phyloP scores from a whole-genome alignment of 1,139 yeast species.

The Hanseniaspora uvarum region DNA sequence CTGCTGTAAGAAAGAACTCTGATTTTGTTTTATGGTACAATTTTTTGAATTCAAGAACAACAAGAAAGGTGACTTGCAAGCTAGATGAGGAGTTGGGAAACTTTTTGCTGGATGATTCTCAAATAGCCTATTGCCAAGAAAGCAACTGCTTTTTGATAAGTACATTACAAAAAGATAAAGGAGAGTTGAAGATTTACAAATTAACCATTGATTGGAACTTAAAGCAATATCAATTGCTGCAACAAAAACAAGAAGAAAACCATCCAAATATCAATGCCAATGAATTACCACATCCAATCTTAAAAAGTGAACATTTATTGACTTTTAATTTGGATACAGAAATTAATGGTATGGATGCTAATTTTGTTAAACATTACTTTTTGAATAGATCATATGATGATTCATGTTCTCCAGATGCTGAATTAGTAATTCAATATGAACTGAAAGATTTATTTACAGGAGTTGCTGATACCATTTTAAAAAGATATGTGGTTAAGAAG shows the following conservation, averaged over 20 bases:
- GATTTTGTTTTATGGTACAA: conserved; percentile 33
- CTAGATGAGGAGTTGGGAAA: conserved; percentile 25
- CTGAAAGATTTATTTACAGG: conserved; percentile 21
- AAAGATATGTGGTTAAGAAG: conserved; percentile 21
- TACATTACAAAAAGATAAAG: conserved; percentile 26
- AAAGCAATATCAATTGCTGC: conserved; percentile 14
- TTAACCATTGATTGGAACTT: conserved; percentile 30
- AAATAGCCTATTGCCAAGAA: conserved; percentile 29
- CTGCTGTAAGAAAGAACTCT: conserved; percentile 30
- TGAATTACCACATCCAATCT: conserved; percentile 28
- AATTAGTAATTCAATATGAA: conserved; percentile 26
- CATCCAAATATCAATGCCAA: conserved; percentile 22
- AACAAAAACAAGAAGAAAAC: conserved; percentile 16
- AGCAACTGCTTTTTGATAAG: conserved; percentile 29
- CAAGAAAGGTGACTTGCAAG: conserved; percentile 30
- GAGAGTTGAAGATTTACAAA: conserved; percentile 27
- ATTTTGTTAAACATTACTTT: conserved; percentile 25
- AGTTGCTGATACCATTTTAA: conserved; percentile 24
- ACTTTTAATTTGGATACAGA: conserved; percentile 24
- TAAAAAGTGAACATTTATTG: conserved; percentile 25
- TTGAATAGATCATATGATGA: conserved; percentile 28
- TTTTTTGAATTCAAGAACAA: conserved; percentile 32
- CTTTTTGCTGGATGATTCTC: conserved; percentile 28
- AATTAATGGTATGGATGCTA: conserved; percentile 24
- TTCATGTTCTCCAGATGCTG: conserved; percentile 26